Base-by-base conservation (phyloP, 208 protist species). In the Strigomonas culicis region DNA sequence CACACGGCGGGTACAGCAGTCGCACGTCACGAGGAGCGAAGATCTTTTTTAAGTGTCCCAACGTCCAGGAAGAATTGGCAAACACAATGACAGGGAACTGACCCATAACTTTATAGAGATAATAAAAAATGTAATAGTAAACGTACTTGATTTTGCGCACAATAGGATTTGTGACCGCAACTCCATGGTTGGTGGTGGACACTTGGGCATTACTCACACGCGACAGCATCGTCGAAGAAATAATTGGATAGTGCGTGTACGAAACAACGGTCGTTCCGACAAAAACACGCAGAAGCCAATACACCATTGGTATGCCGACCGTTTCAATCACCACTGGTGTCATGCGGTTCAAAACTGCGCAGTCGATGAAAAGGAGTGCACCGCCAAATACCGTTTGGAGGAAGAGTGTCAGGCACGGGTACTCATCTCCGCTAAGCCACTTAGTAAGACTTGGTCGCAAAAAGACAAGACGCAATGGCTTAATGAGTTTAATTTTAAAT, bases 211-310 rank as follows among this genome's bases (percentile, higher is more conserved):
- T 67, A 34, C 73, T 61, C 62, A 97, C 84, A 13, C 79, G 66
- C 51, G 75, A 50, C 13, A 80, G 67, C 93, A 97, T 97, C 46
- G 82, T 73, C 8, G 78, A 76, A 22, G 88, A 93, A 34, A 99
- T 97, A 13, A 97, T 94, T 24, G 99, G 98, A 75, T 99, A 99
- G 77, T 99, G 99, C 1, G 95, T 94, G 74, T 99, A 99, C 47
- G 77, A 91, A 1, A 82, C 84, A 4, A 99, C 90, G 0, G 39
- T 67, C 47, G 82, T 83, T 0, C 90, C 89, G 32, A 77, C 86
- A 2, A 99, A 43, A 11, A 88, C n/a, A 13, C 78, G 67, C 7
- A 98, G 87, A 7, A 99, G 66, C 6, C 97, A 97, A 65, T 97
- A 99, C 8, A 94, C 83, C 32, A 98, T 98, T 3, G 97, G 94